phyloP scores from a whole-genome alignment of 1,284 basidiomycete species.

The Leccinum pachyderme region DNA sequence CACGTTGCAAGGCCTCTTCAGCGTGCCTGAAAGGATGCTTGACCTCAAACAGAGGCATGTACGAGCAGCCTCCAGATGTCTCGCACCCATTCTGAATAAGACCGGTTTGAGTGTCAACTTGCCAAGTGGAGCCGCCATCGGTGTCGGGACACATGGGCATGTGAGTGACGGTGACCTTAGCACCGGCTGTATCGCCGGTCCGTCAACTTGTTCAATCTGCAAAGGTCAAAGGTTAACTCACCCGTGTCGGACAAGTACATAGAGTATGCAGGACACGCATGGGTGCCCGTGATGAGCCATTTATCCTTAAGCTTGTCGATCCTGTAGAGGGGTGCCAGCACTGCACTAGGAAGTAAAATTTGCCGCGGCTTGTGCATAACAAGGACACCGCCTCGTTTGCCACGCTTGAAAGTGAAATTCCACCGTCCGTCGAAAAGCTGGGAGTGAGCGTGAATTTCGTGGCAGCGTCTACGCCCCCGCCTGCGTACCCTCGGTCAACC shows the following conservation, averaged over 20 bases:
- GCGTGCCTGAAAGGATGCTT: constrained; percentile 3
- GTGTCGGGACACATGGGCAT: neutral
- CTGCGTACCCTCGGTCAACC: neutral
- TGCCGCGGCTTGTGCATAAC: constrained; percentile 18
- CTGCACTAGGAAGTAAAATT: constrained; percentile 1
- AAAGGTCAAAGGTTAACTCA: neutral
- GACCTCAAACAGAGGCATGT: constrained; percentile 13
- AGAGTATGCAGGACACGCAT: constrained; percentile 18
- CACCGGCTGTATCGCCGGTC: neutral
- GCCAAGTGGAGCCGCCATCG: constrained; percentile 2
- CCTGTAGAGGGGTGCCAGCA: constrained; percentile 14
- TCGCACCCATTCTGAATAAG: constrained; percentile 12
- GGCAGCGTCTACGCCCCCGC: neutral
- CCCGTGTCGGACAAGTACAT: constrained; percentile 24
- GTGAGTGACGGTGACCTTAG: constrained; percentile 4
- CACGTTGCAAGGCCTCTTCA: constrained; percentile 4
- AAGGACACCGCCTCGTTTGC: constrained; percentile 16
- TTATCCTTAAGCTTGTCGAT: constrained; percentile 14
- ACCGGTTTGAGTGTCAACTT: constrained; percentile 3
- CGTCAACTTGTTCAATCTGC: neutral
- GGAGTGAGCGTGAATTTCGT: neutral
- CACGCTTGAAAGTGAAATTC: constrained; percentile 9
- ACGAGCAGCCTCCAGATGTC: constrained; percentile 2
- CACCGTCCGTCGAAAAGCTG: constrained; percentile 13
- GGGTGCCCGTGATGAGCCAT: constrained; percentile 16